These are phyloP conservation scores for Middelhovenomyces tepae DNA, from an alignment of 805 yeast genomes.

Conservation along the genomic window DNA sequence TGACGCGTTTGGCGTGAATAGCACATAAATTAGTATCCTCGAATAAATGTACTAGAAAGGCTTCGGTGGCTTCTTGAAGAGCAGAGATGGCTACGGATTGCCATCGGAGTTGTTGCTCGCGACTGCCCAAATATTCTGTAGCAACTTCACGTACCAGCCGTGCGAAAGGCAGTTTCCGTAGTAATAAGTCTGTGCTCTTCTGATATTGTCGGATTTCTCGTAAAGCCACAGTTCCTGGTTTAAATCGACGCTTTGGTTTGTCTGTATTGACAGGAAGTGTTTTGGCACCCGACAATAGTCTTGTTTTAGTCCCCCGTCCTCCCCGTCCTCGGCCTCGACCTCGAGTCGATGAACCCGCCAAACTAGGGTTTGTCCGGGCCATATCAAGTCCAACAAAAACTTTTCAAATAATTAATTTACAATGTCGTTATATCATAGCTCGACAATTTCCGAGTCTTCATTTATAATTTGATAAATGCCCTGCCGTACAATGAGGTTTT, in stretches of 20 bases:
- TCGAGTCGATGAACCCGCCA: background rate
- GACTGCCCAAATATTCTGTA: constrained; percentile 27
- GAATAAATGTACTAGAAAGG: constrained; percentile 89
- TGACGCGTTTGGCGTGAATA: constrained; percentile 97
- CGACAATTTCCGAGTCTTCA: no score
- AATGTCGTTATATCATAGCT: background rate
- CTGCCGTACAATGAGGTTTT: no score
- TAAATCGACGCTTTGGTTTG: constrained; percentile 44
- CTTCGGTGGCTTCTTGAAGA: constrained; percentile 97
- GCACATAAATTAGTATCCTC: constrained; percentile 99
- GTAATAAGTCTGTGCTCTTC: constrained; percentile 87
- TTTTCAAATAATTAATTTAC: background rate
- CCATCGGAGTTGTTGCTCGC: constrained; percentile 75
- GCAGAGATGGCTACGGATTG: constrained; percentile 98
- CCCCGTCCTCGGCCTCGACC: constrained; percentile 1
- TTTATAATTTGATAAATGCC: no score
- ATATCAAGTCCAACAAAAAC: no score
- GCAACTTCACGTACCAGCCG: constrained; percentile 56
- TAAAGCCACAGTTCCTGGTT: constrained; percentile 92
- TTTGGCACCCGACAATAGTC: background rate
- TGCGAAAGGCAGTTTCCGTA: constrained; percentile 96
- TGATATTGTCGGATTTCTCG: constrained; percentile 98
- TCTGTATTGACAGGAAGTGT: background rate
- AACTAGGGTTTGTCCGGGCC: no score
- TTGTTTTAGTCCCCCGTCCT: background rate